Conservation (phyloP, 345 rosid species). For the Arabis hirsuta region DNA sequence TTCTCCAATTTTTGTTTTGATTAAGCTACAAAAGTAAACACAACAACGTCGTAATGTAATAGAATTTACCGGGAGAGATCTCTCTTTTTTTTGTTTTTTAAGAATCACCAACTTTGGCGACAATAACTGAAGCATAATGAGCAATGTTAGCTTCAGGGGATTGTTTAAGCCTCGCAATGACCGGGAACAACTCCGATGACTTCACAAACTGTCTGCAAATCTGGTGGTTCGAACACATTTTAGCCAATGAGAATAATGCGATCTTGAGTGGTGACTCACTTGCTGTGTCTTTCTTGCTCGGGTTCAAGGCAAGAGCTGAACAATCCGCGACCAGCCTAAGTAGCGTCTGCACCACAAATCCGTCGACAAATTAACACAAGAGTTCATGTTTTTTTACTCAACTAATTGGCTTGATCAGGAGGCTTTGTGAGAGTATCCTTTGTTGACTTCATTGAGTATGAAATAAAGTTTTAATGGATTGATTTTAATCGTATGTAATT, state of each 20-base stretch:
- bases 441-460: too few species aligned
- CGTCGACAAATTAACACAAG: background rate
- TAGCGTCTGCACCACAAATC: slow-evolving; percentile 60
- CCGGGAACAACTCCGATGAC: slow-evolving; percentile 76
- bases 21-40: background rate
- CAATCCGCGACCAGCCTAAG: slow-evolving; percentile 76
- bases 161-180: slow-evolving; percentile 76
- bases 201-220: slow-evolving; percentile 75
- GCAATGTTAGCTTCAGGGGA: slow-evolving; percentile 87
- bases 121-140: slow-evolving; percentile 75
- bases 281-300: slow-evolving; percentile 67
- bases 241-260: slow-evolving; percentile 88
- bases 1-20: background rate
- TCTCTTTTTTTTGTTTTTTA: slow-evolving; percentile 10
- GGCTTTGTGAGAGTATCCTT: too few species aligned
- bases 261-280: slow-evolving; percentile 90
- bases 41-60: background rate
- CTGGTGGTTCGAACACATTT: slow-evolving; percentile 78
- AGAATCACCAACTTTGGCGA: slow-evolving; percentile 60
- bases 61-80: slow-evolving; percentile 28
- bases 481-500: background rate
- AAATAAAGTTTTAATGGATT: too few species aligned
- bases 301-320: slow-evolving; percentile 69
- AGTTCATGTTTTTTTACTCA: background rate
- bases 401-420: too few species aligned